Evolutionary conservation across 345 rosid genomes (phyloP), one percentile per base, ranked within the genome.

Genomic region (Leavenworthia alabamica): DNA sequence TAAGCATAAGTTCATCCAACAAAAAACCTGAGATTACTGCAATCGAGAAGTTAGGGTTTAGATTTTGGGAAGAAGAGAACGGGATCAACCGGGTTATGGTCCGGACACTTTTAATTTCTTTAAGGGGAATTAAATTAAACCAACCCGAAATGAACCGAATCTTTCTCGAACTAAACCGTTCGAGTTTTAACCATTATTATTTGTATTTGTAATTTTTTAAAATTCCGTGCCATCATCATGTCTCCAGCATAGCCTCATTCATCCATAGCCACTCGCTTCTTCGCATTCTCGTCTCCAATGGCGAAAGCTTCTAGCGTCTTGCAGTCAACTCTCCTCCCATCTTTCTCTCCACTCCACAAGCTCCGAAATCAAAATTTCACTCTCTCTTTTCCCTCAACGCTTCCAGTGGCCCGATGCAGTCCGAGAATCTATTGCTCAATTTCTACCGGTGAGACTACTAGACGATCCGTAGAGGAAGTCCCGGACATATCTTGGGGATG

Each of bases 401-500:
- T 28, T 17, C 48, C 42, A 44, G 35, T 28, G 10, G 31, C 24
- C 7, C 65, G 70, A n/a, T 71, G 49, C 62, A 75, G 76, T 3
- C 61, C 13, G 6, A 71, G 58, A 40, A 29, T 79, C 70, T 75
- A 70, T 48, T 82, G 85, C 64, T 86, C 86, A 20, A 61, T 82
- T 45, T 83, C 86, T 4, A 64, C 85, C 10, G 70, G 78, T 12
- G 78, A 79, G 52, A 59, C 76, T 16, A 62, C 69, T 26, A 72
- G 39, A 68, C 74, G 73, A 9, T 43, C 76, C 14, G 57, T 67
- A 67, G 77, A 23, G 19, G 67, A 20, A 17, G 44, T 53, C 32
- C 78, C 78, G 45, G 75, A 24, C 13, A 73, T 84, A 4, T 81
- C 85, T 0, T 84, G 90, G 90, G 90, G 90, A 0, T 84, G 95